Base-by-base conservation (phyloP, 2,329 filamentous ascomycete species). In the Sordariomycetes sp. region DNA sequence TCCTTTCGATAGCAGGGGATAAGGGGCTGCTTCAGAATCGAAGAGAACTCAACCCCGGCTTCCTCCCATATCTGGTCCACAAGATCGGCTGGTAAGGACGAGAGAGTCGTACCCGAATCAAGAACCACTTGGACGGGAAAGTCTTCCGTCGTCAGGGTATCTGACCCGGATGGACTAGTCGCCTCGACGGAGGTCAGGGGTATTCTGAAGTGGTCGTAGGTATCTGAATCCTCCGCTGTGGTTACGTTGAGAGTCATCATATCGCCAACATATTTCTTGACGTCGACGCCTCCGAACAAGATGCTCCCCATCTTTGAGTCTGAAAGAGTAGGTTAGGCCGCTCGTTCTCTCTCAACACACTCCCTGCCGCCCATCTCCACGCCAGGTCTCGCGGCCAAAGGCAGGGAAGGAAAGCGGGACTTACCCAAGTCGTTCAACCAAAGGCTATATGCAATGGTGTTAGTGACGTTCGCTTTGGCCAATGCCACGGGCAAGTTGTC, bases 281-380 rank as follows among this genome's bases (percentile, higher is more conserved):
- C 88, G 67, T 93, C 88, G 60, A 92, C 83, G n/a, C 88, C 89
- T 46, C 89, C 89, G 63, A 93, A 94, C 1, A 93, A 74, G 60
- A 93, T 86, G 63, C 75, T 86, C 40, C 89, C 89, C 1, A 79
- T 85, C 60, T 78, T 84, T 0, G 87, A 71, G 59, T 75, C 76
- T 69, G 62, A 57, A 25, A 24, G 46, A 24, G 3, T 50, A 4
- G 46, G 20, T 50, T 20, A 50, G 35, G 20, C 20, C 20, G 22
- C 2, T 12, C 4, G 12, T 14, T 6, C n/a, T 24, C 12, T 50
- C 46, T 8, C 6, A 11, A 20, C 2, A n/a, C 8, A 11, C n/a
- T 3, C 20, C n/a, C 6, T 20, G n/a, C n/a, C n/a, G 18, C 46
- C n/a, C 8, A 24, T 22, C 8, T 7, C 46, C 8, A 3, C 22